Evolutionary conservation across 176 grass and related monocot genomes (phyloP), one percentile per base, ranked within the genome.

Genomic region (Saccharum officinarum): DNA sequence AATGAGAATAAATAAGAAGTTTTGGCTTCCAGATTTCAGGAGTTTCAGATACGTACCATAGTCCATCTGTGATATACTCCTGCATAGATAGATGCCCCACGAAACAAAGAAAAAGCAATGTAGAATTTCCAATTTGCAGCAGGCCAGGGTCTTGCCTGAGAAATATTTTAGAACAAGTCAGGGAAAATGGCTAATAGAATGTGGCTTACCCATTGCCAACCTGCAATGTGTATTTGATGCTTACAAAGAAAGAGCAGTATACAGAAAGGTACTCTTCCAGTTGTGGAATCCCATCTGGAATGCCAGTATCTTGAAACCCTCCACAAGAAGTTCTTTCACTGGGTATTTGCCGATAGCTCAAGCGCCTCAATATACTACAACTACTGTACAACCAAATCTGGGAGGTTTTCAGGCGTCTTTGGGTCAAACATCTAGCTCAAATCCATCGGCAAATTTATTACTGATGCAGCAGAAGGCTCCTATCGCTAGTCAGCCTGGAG

Each of bases 11-110:
- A 10, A 86, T 52, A 42, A 77, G 22, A 16, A 46, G 4, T 41
- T 30, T 67, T 76, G 50, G 28, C 67, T 67, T 85, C 55, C 75
- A 76, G n/a, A 83, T 52, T 82, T 73, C 57, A 71, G n/a, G 60
- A 70, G 31, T 69, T 85, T 62, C 44, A 60, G 64, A 83, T 2
- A 69, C 69, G 33, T 98, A 98, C 96, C 93, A 91, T 87, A 77
- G 87, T 98, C 91, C 91, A 98, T 94, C 96, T 92, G 85, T 98
- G 91, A 90, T 93, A 98, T 54, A 98, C 84, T 89, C 96, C 96
- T 78, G 96, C 96, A 86, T 82, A 84, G 65, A 98, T 98, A 49
- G 91, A 95, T 75, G 96, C 93, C 39, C 86, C 96, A 79, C 96
- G 91, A 73, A 98, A 98, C 37, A 98, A 71, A 40, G 95, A 98